These are phyloP conservation scores for Bruguiera parviflora DNA, from an alignment of 345 rosid genomes.

Conservation along the genomic window DNA sequence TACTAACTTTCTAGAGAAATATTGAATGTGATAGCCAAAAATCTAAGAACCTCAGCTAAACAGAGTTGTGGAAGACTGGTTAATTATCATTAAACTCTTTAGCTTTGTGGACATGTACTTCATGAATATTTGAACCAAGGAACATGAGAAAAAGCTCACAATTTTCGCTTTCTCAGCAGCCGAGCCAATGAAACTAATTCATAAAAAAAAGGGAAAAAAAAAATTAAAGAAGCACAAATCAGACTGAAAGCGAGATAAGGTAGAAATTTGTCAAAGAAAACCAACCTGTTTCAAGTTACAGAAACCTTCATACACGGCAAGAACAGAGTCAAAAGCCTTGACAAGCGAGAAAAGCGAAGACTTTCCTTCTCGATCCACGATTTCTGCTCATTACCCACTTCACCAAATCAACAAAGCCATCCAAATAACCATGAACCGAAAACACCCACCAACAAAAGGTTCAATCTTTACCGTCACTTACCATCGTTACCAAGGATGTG, in stretches of 20 bases:
- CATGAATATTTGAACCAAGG: neutral
- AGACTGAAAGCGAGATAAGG: conserved; percentile 5
- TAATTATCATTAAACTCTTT: neutral
- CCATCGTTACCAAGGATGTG: conserved; percentile 29
- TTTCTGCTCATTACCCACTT: conserved; percentile 20
- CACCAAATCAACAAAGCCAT: conserved; percentile 10
- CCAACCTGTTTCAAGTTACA: conserved; percentile 37
- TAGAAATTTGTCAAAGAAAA: neutral
- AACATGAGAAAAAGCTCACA: neutral
- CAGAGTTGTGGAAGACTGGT: too few species aligned
- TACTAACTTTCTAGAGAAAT: neutral
- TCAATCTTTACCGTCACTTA: neutral
- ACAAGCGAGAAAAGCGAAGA: conserved; percentile 32
- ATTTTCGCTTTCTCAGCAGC: conserved; percentile 1
- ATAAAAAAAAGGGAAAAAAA: neutral
- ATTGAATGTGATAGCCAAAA: neutral
- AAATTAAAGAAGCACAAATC: conserved; percentile 7
- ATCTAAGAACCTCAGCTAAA: too few species aligned
- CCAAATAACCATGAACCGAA: neutral
- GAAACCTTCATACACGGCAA: conserved; percentile 37
- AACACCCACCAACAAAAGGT: neutral
- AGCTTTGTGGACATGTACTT: neutral
- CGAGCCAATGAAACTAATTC: conserved; percentile 4
- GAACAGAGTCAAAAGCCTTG: conserved; percentile 34
- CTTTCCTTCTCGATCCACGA: conserved; percentile 28